These are phyloP conservation scores for Microcera coccophila DNA, from an alignment of 2,329 filamentous ascomycete genomes.

Conservation along the genomic window DNA sequence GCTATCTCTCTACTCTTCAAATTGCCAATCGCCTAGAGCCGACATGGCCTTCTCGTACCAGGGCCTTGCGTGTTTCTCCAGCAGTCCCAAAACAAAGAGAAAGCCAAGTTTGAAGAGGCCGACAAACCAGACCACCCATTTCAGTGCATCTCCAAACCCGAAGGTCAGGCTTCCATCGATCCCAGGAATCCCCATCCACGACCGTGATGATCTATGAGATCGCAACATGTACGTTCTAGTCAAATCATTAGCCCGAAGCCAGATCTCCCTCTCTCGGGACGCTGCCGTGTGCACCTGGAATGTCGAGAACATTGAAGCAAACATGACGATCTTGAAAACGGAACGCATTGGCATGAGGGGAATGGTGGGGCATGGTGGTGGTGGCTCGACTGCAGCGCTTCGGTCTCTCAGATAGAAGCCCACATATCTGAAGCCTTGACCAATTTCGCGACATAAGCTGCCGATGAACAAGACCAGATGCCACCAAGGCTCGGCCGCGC, in stretches of 20 bases:
- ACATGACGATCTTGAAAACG: constrained; percentile 1
- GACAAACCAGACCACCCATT: too few species aligned
- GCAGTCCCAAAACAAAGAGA: too few species aligned
- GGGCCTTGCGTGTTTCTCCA: too few species aligned
- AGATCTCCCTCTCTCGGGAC: constrained; percentile 24
- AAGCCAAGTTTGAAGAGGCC: too few species aligned
- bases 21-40: too few species aligned
- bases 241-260: constrained; percentile 29
- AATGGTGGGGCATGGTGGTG: too few species aligned
- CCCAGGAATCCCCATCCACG: constrained; percentile 4
- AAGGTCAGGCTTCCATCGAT: constrained; percentile 8
- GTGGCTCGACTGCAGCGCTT: too few species aligned
- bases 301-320: constrained; percentile 7
- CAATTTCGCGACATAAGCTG: background rate
- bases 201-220: constrained; percentile 3
- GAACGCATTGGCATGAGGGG: background rate
- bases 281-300: constrained; percentile 18
- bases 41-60: too few species aligned
- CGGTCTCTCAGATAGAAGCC: background rate
- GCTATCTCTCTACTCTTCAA: too few species aligned
- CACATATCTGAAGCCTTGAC: background rate
- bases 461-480: too few species aligned
- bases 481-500: too few species aligned
- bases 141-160: background rate
- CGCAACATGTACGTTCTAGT: constrained; percentile 29